These are phyloP conservation scores for Lyophyllum semitale DNA, from an alignment of 768 basidiomycete species.

Conservation along the genomic window DNA sequence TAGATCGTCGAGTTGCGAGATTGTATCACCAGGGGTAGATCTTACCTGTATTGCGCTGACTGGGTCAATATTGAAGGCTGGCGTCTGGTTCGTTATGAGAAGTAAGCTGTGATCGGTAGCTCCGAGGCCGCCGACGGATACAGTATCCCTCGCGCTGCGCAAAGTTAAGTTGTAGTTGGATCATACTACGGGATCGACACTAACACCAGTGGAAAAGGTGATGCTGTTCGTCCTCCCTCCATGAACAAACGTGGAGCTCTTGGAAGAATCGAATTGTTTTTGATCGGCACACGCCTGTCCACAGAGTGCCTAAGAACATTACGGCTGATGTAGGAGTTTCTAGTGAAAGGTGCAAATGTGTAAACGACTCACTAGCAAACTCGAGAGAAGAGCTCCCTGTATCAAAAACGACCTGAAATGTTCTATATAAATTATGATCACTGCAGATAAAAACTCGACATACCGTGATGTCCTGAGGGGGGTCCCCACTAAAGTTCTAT, in stretches of 20 bases:
- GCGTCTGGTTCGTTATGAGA: conserved; percentile 56
- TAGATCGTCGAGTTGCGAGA: not conserved
- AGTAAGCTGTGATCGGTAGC: conserved; percentile 41
- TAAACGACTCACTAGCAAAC: conserved; percentile 42
- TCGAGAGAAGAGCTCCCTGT: conserved; percentile 52
- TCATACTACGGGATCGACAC: conserved; percentile 54
- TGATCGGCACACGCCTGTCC: conserved; percentile 43
- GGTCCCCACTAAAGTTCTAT: conserved; percentile 42
- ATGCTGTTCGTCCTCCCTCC: conserved; percentile 42
- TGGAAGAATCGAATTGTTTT: conserved; percentile 45
- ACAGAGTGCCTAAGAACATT: conserved; percentile 43
- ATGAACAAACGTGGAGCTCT: conserved; percentile 54
- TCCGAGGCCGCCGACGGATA: conserved; percentile 46
- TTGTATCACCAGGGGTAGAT: not conserved
- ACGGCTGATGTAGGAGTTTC: not conserved
- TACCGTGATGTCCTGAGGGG: conserved; percentile 50
- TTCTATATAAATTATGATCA: not conserved
- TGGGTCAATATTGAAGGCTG: conserved; percentile 52
- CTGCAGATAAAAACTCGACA: conserved; percentile 6
- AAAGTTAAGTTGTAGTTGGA: conserved; percentile 48
- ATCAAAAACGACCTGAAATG: conserved; percentile 54
- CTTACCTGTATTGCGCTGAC: conserved; percentile 58
- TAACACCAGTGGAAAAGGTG: conserved; percentile 56
- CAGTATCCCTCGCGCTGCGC: conserved; percentile 47
- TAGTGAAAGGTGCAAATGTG: too few relatives aligned